phyloP scores from a whole-genome alignment of 768 basidiomycete species.

The Lentinula boryana region DNA sequence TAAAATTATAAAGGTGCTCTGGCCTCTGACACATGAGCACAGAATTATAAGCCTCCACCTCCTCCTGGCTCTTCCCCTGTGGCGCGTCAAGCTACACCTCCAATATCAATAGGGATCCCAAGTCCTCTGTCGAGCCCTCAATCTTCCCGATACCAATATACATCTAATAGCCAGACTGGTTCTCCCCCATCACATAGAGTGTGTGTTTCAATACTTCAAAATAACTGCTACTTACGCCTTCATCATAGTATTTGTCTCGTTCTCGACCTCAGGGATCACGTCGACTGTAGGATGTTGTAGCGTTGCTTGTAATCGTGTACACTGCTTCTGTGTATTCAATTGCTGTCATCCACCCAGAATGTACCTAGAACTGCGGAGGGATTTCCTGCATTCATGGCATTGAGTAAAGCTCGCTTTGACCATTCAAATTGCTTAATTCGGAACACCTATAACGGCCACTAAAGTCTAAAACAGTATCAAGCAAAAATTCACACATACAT shows the following conservation, averaged over 20 bases:
- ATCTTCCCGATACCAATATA: background rate
- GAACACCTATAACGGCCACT: too few species aligned
- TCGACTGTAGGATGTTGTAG: background rate
- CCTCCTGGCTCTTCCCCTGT: background rate
- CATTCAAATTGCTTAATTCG: too few species aligned
- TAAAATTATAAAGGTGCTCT: background rate
- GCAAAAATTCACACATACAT: too few species aligned
- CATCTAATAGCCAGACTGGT: background rate
- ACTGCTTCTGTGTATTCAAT: too few species aligned
- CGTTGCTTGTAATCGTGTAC: too few species aligned
- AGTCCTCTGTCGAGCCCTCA: conserved; percentile 1
- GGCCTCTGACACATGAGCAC: background rate
- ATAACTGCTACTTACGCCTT: background rate
- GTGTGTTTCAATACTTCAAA: background rate
- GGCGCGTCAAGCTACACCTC: conserved; percentile 5
- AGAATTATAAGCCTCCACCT: conserved; percentile 57
- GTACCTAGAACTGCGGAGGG: too few species aligned
- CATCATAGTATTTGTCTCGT: background rate
- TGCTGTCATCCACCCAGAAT: too few species aligned
- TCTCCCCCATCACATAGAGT: background rate
- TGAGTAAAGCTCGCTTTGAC: too few species aligned
- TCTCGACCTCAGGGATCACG: background rate
- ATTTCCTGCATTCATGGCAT: too few species aligned
- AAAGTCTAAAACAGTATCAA: too few species aligned
- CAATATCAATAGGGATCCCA: background rate